Base-by-base conservation (phyloP, 345 rosid genomes). In the Adansonia digitata region DNA sequence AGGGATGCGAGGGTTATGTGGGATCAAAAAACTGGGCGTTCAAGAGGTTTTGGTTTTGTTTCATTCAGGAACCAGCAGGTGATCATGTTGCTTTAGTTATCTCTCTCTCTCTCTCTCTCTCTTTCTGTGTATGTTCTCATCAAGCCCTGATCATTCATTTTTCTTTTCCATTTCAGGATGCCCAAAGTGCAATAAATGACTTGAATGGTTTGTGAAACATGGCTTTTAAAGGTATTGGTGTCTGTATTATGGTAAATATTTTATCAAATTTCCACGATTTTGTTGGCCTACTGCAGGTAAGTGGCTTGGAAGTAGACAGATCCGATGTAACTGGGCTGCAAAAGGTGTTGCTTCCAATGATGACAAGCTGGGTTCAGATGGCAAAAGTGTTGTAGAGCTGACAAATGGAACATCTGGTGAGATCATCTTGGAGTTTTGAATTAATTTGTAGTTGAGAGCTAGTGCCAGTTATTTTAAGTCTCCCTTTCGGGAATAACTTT, bases 21-120 rank as follows among this genome's bases (percentile, higher is more conserved):
- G 98, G 98, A 93, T 80, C 98, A 90, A 82, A 91, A 93, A 85
- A 93, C 98, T 73, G 98, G 97, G 57, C 93, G 97, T n/a, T 93
- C 98, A 45, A 90, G 97, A 84, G 97, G 94, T 42, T 91, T 91
- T 83, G 98, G 98, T 20, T 93, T 93, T 86, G 98, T 93, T 75
- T 93, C 97, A 60, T 94, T 89, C 79, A 88, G 96, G 72, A 85
- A 82, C 75, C 97, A 89, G 71, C 92, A 86, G 92, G 95, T 90
- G 67, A 45, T 29, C 17, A 14, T 17, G 20, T 43, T 29, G 18
- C 34, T 29, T 40, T 14, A 7, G 8, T 64, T 18, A 55, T 53
- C 57, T 39, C 40, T 59, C 39, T 46, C 66, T 27, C 45, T 70
- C 11, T 22, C 18, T 49, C 24, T 13, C 7, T 34, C 26, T 34